A percentile compares a stretch with the other conserved stretches of the same genome.
These are phyloP conservation scores for Nigrospora oryzae DNA, from an alignment of 2,329 filamentous ascomycete genomes.

Conservation along the genomic window DNA sequence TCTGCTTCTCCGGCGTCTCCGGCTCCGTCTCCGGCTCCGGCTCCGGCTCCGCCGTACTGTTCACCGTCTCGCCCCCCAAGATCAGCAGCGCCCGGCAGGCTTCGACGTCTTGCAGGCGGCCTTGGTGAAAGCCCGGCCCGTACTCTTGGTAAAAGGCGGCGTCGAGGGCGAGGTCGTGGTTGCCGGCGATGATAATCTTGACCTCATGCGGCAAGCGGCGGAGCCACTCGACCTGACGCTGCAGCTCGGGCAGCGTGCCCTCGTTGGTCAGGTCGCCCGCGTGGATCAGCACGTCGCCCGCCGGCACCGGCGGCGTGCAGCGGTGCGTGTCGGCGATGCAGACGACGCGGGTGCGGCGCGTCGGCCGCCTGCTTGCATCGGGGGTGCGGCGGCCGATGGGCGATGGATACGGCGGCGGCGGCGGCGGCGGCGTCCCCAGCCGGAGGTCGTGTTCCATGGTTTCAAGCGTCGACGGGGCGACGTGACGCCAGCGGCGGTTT, in stretches of 20 bases:
- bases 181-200: slow-evolving; percentile 57
- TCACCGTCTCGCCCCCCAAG: slow-evolving; percentile 31
- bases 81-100: slow-evolving; percentile 47
- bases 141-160: slow-evolving; percentile 48
- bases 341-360: slow-evolving; percentile 54
- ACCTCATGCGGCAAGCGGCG: neutral
- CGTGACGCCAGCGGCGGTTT: no score
- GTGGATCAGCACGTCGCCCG: slow-evolving; percentile 67
- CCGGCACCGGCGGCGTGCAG: slow-evolving; percentile 53
- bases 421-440: no score
- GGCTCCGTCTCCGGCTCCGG: slow-evolving; percentile 25
- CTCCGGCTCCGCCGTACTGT: no score
- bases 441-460: no score
- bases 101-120: slow-evolving; percentile 39
- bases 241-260: slow-evolving; percentile 45
- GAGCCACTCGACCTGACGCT: neutral
- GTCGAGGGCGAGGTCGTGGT: slow-evolving; percentile 69
- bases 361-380: slow-evolving; percentile 3
- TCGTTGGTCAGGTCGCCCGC: slow-evolving; percentile 72
- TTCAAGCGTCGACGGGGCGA: no score
- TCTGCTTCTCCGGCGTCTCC: slow-evolving; percentile 30
- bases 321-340: slow-evolving; percentile 76
- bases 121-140: slow-evolving; percentile 46
- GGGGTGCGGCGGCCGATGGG: neutral
- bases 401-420: no score